Base-by-base conservation (phyloP, 2,329 filamentous ascomycete genomes). In the Ceratocystis lukuohia region DNA sequence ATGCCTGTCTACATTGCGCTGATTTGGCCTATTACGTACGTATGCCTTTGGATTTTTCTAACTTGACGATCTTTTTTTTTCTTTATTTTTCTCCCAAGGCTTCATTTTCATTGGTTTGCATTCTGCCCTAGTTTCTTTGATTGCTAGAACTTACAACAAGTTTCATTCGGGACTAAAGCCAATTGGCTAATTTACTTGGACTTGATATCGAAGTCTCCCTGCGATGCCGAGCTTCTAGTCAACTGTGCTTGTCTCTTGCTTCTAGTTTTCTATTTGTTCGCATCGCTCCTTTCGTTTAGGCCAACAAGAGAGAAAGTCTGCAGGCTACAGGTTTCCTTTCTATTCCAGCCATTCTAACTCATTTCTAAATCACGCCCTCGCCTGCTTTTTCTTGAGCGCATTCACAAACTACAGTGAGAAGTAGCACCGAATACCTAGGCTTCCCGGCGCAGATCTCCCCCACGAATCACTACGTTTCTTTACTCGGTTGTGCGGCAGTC, bases 1-100 rank as follows among this genome's bases (percentile, higher is more conserved):
- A 63, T 37, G 25, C 30, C 56, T 33, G 56, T 41, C 37, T 41
- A 41, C 56, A 17, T 59, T 59, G 56, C 56, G 56, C 56, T 59
- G 56, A 59, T 59, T 59, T 59, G 56, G 56, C 56, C 17, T 59
- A 33, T 3, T n/a, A 59, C 56, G 28, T 33, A 20, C 56, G 30
- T 59, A 15, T 59, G 56, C 46, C 48, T 44, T 45, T 33, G 46
- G 7, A 25, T 48, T 44, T 15, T 63, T 17, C 61, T 17, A 62
- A 20, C n/a, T 45, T 62, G 61, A 62, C n/a, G 44, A 45, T 48
- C 61, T 45, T 44, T 37, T 6, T 7, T 7, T 59, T 25, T 41
- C 37, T 41, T 12, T 41, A 3, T 12, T 41, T 15, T 41, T 41
- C 12, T 41, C 12, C 12, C 37, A 41, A 25, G 37, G 41, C 61